A percentile compares a stretch with the other conserved stretches of the same genome.
Conservation (phyloP, 2,329 filamentous ascomycete species). For the Cercospora sp. region DNA sequence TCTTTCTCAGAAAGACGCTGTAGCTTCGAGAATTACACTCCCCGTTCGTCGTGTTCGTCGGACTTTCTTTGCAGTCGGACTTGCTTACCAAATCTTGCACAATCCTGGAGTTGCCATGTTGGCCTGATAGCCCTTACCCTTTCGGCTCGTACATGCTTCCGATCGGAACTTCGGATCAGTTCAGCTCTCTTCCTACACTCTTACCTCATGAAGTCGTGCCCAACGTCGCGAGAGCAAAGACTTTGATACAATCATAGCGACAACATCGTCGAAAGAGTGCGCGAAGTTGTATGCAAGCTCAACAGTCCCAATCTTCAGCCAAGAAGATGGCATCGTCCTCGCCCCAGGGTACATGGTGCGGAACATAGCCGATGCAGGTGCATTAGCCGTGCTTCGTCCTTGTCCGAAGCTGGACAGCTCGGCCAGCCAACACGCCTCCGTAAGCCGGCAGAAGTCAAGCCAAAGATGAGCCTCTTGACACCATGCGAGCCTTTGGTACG, state of each 20-base stretch:
- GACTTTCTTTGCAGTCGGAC: not conserved
- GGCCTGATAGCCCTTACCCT: not conserved
- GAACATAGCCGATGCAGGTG: conserved; percentile 3
- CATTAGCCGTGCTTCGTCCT: not conserved
- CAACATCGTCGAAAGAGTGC: not conserved
- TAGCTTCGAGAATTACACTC: too few species aligned
- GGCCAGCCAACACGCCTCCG: not conserved
- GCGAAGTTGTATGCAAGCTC: not conserved
- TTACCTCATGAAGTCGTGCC: not conserved
- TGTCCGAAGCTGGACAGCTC: not conserved
- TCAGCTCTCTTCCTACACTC: not conserved
- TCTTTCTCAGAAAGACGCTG: too few species aligned
- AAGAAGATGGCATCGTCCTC: not conserved
- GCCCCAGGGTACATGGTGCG: not conserved
- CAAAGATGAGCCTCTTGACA: not conserved
- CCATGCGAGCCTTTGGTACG: not conserved
- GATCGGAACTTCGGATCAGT: not conserved
- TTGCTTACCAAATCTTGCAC: not conserved
- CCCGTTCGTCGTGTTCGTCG: not conserved
- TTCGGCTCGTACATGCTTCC: not conserved
- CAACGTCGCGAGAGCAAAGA: not conserved
- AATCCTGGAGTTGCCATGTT: not conserved
- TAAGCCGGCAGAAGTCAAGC: not conserved
- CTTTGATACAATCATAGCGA: not conserved
- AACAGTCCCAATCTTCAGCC: not conserved